Evolutionary conservation across 2,329 filamentous ascomycete species (phyloP), one percentile per base, ranked within the genome.

Genomic region (Graphilbum sp.): DNA sequence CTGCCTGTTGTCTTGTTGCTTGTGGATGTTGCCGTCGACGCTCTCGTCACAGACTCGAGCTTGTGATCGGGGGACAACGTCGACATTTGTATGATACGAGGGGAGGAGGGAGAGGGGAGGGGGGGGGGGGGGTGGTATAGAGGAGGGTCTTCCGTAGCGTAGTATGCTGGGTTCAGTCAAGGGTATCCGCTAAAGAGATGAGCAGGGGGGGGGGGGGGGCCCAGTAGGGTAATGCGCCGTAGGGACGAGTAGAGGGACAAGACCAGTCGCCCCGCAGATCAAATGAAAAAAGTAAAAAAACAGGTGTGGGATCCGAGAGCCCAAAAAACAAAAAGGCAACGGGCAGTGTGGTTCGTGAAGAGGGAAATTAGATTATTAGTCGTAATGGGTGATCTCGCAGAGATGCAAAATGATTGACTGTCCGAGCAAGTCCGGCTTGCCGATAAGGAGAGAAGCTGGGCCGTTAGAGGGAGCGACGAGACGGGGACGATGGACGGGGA

Each of bases 351-450:
- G 39, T 43, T 44, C 37, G 42, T 29, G 34, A 12, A 17, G 21
- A 12, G 36, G 39, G 40, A 46, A 41, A 46, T 43, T 43, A 46
- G 35, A 43, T 35, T 44, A 44, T 41, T 37, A 36, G 11, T 31
- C 27, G 24, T 13, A 37, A 36, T 32, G 31, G 35, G 21, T 20
- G 30, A 10, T 27, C 21, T 16, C n/a, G 27, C 36, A 31, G 18
- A 20, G 31, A 21, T 34, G 30, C 24, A 38, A 37, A 40, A 41
- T 58, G 63, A 69, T 58, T 62, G 66, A 61, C 58, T 60, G 58
- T 65, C 54, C 52, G 58, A 67, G 66, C 68, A 72, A 74, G 69
- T 59, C 69, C 69, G 53, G 69, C 68, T 73, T 72, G 67, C 65
- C 55, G 57, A 36, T 29, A 31, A 7, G 29, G 16, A 33, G 30